Evolutionary conservation across 1,139 yeast species (phyloP).

Genomic region (Geotrichum europaeum): DNA sequence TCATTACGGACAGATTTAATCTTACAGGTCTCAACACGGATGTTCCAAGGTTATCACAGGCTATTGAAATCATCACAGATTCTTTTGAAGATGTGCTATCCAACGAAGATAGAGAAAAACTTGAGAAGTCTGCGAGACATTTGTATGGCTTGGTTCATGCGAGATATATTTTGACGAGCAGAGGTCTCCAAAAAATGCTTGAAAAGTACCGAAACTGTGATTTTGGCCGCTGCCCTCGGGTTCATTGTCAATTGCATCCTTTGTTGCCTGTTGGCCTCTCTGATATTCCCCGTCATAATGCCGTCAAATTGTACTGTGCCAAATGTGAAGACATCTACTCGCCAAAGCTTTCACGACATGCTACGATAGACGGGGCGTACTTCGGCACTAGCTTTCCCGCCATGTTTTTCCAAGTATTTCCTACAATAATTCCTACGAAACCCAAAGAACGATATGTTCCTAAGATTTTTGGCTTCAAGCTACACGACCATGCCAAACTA

Average conservation of each 20-base stretch:
- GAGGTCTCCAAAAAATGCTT: slow-evolving; percentile 85
- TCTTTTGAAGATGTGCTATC: slow-evolving; percentile 41
- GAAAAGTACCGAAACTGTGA: slow-evolving; percentile 89
- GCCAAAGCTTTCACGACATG: slow-evolving; percentile 83
- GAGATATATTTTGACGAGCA: slow-evolving; percentile 77
- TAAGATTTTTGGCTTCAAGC: slow-evolving; percentile 86
- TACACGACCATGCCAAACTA: slow-evolving; percentile 83
- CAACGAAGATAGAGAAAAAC: slow-evolving; percentile 50
- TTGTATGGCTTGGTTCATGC: slow-evolving; percentile 74
- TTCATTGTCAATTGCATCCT: slow-evolving; percentile 81
- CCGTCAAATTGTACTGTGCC: slow-evolving; percentile 90
- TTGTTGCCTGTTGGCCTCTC: slow-evolving; percentile 88
- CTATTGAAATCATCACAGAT: slow-evolving; percentile 83
- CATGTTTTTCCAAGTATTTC: slow-evolving; percentile 89
- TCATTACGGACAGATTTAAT: slow-evolving; percentile 87
- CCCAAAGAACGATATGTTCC: slow-evolving; percentile 78
- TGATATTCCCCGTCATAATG: slow-evolving; percentile 74
- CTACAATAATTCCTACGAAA: slow-evolving; percentile 63
- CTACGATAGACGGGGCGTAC: slow-evolving; percentile 89
- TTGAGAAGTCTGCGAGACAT: slow-evolving; percentile 77
- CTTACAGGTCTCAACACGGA: slow-evolving; percentile 87
- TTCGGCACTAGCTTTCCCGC: slow-evolving; percentile 97
- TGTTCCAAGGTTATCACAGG: slow-evolving; percentile 68
- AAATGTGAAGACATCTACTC: slow-evolving; percentile 92
- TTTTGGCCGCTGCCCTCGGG: slow-evolving; percentile 94